Conservation (phyloP, 1,139 yeast genomes). For the Geotrichum europaeum region DNA sequence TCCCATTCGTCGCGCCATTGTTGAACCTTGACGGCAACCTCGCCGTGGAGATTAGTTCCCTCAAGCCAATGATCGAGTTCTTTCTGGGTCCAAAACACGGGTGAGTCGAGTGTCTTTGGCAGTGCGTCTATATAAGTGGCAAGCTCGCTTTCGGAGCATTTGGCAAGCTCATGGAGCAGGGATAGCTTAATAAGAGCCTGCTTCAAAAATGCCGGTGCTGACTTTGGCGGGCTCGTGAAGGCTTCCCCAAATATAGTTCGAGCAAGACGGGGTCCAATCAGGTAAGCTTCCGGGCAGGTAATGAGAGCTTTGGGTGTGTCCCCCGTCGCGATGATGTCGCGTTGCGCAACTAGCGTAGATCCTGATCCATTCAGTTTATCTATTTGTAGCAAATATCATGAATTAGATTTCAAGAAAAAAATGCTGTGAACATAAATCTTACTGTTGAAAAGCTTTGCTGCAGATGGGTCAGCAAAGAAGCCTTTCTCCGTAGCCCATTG, state of each 20-base stretch:
- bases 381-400: background rate
- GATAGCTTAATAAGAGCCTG: slow-evolving; percentile 25
- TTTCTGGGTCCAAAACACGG: slow-evolving; percentile 28
- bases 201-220: slow-evolving; percentile 1
- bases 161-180: slow-evolving; percentile 19
- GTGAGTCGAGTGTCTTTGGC: slow-evolving; percentile 13
- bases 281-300: slow-evolving; percentile 24
- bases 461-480: slow-evolving; percentile 20
- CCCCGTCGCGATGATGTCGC: slow-evolving; percentile 16
- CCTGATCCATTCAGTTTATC: slow-evolving; percentile 16
- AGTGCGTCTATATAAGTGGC: slow-evolving; percentile 10
- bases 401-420: background rate
- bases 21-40: slow-evolving; percentile 27
- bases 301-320: slow-evolving; percentile 21
- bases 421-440: background rate
- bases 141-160: background rate
- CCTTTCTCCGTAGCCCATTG: slow-evolving; percentile 1
- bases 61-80: slow-evolving; percentile 45
- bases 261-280: slow-evolving; percentile 28
- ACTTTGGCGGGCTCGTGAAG: background rate
- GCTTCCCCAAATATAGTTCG: slow-evolving; percentile 18
- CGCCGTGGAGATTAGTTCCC: slow-evolving; percentile 53
- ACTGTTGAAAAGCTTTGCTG: slow-evolving; percentile 16
- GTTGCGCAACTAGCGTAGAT: slow-evolving; percentile 23
- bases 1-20: slow-evolving; percentile 33